Evolutionary conservation across 192 early-diverging fungal species (phyloP), one percentile per base, ranked within the genome.

Genomic region (Linnemannia schmuckeri): DNA sequence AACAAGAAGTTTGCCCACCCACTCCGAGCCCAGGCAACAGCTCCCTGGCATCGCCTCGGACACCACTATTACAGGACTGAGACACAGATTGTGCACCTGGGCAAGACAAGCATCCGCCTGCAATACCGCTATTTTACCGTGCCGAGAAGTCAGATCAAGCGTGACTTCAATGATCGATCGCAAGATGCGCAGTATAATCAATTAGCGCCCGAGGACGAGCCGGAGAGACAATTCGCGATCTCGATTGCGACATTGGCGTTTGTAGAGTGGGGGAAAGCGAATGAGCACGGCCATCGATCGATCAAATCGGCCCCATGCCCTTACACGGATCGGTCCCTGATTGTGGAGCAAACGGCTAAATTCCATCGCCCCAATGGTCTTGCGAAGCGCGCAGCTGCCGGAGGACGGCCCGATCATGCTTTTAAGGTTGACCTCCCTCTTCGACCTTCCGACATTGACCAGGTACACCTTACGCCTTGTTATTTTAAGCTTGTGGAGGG

Each of bases 161-260:
- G 82, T 10, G 70, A 83, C 49, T 83, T 83, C 41, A 78, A 83
- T 9, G 52, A 78, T 44, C 70, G 82, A 33, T 63, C 54, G 0
- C 33, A 78, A 37, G 82, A 83, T 27, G 72, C 69, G 24, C 49
- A 44, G 35, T 75, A 78, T 35, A 24, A 33, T 30, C 33, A 78
- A 18, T 44, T 83, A 47, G 30, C 46, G 27, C 7, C 6, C 0
- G 76, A 72, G 13, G 82, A 83, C 41, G 76, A 75, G 41, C 82
- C 76, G 22, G 71, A 78, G 49, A n/a, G 82, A 70, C 63, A 74
- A 44, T 74, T 83, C 33, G 82, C 82, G 15, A 74, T 46, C 22
- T 72, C 75, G 24, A 66, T 74, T 4, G 76, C 35, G 20, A n/a
- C 54, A 37, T 37, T 78, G 0, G 76, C 78, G 13, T 83, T 63